phyloP scores from a whole-genome alignment of 2,329 filamentous ascomycete species.

The Waltergamsia citrina region DNA sequence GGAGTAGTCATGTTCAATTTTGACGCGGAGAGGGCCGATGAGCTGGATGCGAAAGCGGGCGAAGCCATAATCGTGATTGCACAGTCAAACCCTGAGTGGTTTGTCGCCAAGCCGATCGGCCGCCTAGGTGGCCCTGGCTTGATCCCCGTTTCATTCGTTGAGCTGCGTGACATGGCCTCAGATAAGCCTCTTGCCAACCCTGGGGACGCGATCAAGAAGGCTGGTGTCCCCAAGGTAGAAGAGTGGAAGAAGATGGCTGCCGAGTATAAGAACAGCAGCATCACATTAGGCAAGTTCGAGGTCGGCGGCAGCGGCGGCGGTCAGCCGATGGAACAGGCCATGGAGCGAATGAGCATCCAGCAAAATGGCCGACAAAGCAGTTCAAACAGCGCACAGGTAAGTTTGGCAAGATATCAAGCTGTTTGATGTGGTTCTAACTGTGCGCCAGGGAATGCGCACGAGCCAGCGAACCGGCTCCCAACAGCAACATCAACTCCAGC shows the following conservation, averaged over 20 bases:
- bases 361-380: slow-evolving; percentile 40
- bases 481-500: slow-evolving; percentile 20
- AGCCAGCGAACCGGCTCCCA: slow-evolving; percentile 6
- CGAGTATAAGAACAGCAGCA: slow-evolving; percentile 98
- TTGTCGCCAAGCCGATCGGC: slow-evolving; percentile 98
- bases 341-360: slow-evolving; percentile 71
- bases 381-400: slow-evolving; percentile 39
- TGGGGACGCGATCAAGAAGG: slow-evolving; percentile 74
- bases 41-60: slow-evolving; percentile 87
- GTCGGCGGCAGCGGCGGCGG: slow-evolving; percentile 26
- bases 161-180: slow-evolving; percentile 88
- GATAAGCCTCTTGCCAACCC: slow-evolving; percentile 76
- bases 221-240: slow-evolving; percentile 88
- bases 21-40: slow-evolving; percentile 87
- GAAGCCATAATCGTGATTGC: slow-evolving; percentile 98
- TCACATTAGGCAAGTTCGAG: slow-evolving; percentile 87
- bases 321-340: slow-evolving; percentile 52
- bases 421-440: no score
- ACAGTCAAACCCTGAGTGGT: slow-evolving; percentile 98
- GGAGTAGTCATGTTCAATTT: slow-evolving; percentile 97
- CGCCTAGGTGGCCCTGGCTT: slow-evolving; percentile 89
- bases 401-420: slow-evolving; percentile 10
- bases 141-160: slow-evolving; percentile 93
- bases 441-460: not conserved
- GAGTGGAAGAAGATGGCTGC: slow-evolving; percentile 99